Conservation (phyloP, 768 basidiomycete species). For the Boletus sensibilis region DNA sequence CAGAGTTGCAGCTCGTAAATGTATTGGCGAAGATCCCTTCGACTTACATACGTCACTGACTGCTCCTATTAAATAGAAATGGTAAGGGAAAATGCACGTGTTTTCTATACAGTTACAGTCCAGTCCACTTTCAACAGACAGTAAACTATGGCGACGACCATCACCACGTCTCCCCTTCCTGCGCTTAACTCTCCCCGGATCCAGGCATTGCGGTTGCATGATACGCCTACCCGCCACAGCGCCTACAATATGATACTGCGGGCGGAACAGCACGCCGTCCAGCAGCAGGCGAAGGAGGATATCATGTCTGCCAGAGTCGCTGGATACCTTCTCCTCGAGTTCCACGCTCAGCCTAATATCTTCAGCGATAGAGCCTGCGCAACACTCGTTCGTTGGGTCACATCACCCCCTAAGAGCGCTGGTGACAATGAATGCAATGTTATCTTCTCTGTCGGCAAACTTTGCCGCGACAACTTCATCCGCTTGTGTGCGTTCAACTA, state of each 20-base stretch:
- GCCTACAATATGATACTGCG: background rate
- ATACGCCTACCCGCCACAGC: no score
- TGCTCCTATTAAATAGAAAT: no score
- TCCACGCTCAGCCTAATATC: background rate
- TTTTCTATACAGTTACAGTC: no score
- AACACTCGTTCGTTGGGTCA: background rate
- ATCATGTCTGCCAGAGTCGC: background rate
- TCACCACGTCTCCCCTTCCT: background rate
- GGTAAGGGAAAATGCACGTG: no score
- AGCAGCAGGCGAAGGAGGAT: background rate
- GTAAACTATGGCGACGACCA: no score
- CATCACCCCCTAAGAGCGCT: background rate
- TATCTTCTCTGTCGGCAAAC: background rate
- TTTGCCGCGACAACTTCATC: background rate
- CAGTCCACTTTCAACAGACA: no score
- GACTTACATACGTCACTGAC: no score
- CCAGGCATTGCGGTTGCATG: background rate
- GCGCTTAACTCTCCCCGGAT: background rate
- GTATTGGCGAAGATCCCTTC: no score
- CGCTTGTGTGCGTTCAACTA: background rate
- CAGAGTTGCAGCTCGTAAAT: no score
- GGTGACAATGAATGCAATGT: background rate
- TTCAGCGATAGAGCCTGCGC: background rate
- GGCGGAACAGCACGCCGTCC: background rate
- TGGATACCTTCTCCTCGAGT: background rate